A percentile compares a stretch with the other conserved stretches of the same genome.
phyloP scores from a whole-genome alignment of 805 yeast genomes.

The Starmerella cellae region DNA sequence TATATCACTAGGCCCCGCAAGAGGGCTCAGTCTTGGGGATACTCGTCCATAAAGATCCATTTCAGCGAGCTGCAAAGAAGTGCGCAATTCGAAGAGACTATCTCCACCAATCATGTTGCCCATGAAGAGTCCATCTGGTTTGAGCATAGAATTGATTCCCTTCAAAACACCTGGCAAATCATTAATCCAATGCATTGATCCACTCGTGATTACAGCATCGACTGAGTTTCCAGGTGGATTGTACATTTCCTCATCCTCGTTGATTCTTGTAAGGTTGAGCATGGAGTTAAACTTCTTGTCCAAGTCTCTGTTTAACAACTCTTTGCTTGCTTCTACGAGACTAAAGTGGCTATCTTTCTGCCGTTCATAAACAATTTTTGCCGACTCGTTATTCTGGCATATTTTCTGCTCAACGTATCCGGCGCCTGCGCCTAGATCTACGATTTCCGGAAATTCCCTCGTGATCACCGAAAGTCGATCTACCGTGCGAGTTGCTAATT shows the following conservation, averaged over 20 bases:
- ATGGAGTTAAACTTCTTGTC: constrained; percentile 32
- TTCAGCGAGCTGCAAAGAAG: constrained; percentile 71
- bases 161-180: constrained; percentile 57
- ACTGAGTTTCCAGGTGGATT: constrained; percentile 31
- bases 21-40: constrained; percentile 68
- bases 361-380: constrained; percentile 38
- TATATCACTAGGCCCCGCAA: constrained; percentile 64
- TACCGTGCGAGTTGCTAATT: constrained; percentile 56
- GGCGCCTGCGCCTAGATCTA: constrained; percentile 63
- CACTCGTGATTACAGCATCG: constrained; percentile 61
- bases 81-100: constrained; percentile 68
- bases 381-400: constrained; percentile 35
- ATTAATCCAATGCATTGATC: constrained; percentile 74
- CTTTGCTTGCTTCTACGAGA: constrained; percentile 54
- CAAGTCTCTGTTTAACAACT: constrained; percentile 41
- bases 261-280: constrained; percentile 38
- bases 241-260: constrained; percentile 52
- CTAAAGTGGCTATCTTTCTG: constrained; percentile 35
- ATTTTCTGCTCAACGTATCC: constrained; percentile 45
- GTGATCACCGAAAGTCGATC: constrained; percentile 65
- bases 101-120: constrained; percentile 77
- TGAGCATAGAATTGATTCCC: constrained; percentile 44
- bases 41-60: constrained; percentile 66
- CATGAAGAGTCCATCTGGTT: constrained; percentile 72
- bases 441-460: constrained; percentile 42